A percentile compares a stretch with the other conserved stretches of the same genome.
These are phyloP conservation scores for Rhodosporidiobolus sp. DNA, from an alignment of 768 basidiomycete genomes.

Conservation along the genomic window DNA sequence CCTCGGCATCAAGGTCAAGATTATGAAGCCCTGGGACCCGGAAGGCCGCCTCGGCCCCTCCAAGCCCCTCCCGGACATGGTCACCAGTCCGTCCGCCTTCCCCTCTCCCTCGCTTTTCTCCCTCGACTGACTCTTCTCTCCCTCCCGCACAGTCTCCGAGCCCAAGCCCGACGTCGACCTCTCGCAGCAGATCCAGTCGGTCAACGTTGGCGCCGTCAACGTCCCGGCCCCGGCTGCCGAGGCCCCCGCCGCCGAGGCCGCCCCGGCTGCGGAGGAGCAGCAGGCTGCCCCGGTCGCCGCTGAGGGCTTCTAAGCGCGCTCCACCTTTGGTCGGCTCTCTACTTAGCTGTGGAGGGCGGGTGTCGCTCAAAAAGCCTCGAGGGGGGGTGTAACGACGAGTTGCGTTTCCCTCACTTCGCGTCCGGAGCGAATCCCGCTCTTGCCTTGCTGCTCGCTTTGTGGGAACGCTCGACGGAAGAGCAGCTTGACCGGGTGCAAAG, in stretches of 20 bases:
- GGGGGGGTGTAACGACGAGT: too few species aligned
- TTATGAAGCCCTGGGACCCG: conserved; percentile 96
- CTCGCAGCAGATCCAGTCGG: conserved; percentile 33
- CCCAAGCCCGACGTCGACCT: conserved; percentile 44
- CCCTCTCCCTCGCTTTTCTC: not conserved
- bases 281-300: conserved; percentile 20
- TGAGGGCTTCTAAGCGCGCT: conserved; percentile 19
- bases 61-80: conserved; percentile 92
- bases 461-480: too few species aligned
- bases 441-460: too few species aligned
- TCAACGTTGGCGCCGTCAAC: conserved; percentile 39
- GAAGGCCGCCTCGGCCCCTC: conserved; percentile 82
- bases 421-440: too few species aligned
- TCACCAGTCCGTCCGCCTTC: conserved; percentile 59
- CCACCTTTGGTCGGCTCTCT: too few species aligned
- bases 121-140: not conserved
- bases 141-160: conserved; percentile 38
- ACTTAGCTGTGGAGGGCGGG: too few species aligned
- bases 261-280: conserved; percentile 19
- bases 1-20: conserved; percentile 99
- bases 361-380: too few species aligned
- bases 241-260: conserved; percentile 18
- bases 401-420: too few species aligned
- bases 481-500: too few species aligned
- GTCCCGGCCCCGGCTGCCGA: conserved; percentile 35